Base-by-base conservation (phyloP, 345 rosid genomes). In the Citrus hindsii region DNA sequence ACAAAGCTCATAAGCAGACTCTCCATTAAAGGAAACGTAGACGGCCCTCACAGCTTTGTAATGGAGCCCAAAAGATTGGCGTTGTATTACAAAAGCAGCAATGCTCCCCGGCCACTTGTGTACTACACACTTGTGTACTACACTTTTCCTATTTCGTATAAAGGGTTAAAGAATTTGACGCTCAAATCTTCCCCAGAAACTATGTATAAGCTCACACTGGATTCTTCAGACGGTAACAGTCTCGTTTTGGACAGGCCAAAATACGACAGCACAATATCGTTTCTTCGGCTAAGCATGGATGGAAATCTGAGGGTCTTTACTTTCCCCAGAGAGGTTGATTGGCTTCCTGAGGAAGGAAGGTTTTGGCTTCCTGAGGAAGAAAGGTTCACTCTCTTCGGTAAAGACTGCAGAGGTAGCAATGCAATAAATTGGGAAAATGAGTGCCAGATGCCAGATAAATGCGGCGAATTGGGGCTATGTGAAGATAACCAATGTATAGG, bases 41-140 rank as follows among this genome's bases (percentile, higher is more conserved):
- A 88, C 51, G 92, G 92, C 28, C 83, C 88, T 2, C 84, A 90
- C 77, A 91, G 93, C 37, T 83, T 89, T 30, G 93, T 91, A 2
- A n/a, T 93, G 70, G 90, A 90, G 61, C 62, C 82, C 22, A 86
- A 80, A 22, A 79, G 87, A 16, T 28, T 86, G 21, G 76, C 86
- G 16, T 75, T 89, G 87, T 86, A 82, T 14, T 85, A 77, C 13
- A 81, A 75, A 7, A 79, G 79, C 64, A 73, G 72, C 38, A 86
- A 82, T 30, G 76, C 87, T 35, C 72, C 78, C 14, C 84, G 61
- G 27, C 83, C 87, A 0, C 10, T 79, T 22, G 46, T 82, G 40
- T 90, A 87, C 80, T 84, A 40, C 82, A 9, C 79, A 0, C 10
- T 79, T 22, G 46, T 82, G 40, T 90, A 87, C 80, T 84, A 40